Percentiles rank a stretch among this genome's conserved stretches.
These are phyloP conservation scores for Lagenidium sp. DNA, from an alignment of 352 stramenopile species.

Conservation along the genomic window DNA sequence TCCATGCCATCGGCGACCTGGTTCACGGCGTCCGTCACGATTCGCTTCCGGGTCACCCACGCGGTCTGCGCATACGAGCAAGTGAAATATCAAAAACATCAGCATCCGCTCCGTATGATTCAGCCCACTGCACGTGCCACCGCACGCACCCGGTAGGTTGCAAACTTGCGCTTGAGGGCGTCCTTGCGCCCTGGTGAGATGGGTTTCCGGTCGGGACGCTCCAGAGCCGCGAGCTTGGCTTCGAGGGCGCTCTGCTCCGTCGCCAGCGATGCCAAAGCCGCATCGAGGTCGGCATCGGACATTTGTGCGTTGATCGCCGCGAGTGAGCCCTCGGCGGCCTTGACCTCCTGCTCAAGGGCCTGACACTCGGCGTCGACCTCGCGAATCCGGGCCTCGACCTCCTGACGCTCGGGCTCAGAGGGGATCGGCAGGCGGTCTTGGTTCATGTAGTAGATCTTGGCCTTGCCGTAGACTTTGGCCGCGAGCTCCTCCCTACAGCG, in stretches of 20 bases:
- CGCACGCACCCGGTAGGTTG: conserved; percentile 41
- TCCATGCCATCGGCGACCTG: conserved; percentile 79
- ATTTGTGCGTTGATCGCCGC: conserved; percentile 47
- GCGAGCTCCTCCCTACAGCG: conserved; percentile 30
- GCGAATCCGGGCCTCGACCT: conserved; percentile 50
- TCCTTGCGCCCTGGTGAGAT: conserved; percentile 59
- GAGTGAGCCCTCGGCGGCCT: conserved; percentile 32
- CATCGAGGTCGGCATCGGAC: conserved; percentile 54
- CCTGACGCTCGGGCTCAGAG: conserved; percentile 26
- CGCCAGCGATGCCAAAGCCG: conserved; percentile 28
- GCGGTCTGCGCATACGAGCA: conserved; percentile 25
- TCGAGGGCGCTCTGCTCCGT: conserved; percentile 27
- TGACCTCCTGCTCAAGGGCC: conserved; percentile 43
- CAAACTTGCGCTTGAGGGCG: conserved; percentile 54
- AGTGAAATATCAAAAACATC: not conserved
- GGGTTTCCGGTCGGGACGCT: conserved; percentile 24
- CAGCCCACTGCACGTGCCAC: not conserved
- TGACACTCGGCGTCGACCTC: conserved; percentile 30
- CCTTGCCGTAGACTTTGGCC: conserved; percentile 74
- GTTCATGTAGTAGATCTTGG: conserved; percentile 82
- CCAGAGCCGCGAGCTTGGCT: conserved; percentile 37
- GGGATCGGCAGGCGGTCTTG: conserved; percentile 54
- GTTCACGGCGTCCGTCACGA: conserved; percentile 69
- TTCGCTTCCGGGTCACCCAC: conserved; percentile 69
- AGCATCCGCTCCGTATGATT: not conserved